Conservation (phyloP, 1,139 yeast genomes). For the Yamadazyma jaroonii region DNA sequence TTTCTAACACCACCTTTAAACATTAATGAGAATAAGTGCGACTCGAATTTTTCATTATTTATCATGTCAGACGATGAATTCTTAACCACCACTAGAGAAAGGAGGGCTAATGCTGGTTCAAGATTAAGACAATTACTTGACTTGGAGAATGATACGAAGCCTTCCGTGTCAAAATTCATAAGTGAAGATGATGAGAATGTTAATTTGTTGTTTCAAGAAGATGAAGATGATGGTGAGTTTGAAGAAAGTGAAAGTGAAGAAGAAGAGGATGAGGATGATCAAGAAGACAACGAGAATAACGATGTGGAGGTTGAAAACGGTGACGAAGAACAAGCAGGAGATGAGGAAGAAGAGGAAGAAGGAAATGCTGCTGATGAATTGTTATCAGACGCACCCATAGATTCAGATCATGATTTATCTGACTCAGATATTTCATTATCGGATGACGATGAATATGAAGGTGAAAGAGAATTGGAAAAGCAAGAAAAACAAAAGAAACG, state of each 20-base stretch:
- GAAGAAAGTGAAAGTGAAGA: conserved; percentile 27
- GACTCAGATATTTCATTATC: conserved; percentile 52
- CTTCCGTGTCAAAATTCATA: conserved; percentile 23
- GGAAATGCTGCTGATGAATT: conserved; percentile 32
- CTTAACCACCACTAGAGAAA: conserved; percentile 66
- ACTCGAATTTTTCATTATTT: conserved; percentile 2
- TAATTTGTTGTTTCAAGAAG: conserved; percentile 76
- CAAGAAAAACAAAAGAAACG: conserved; percentile 47
- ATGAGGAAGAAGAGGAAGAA: conserved; percentile 81
- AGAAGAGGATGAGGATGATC: conserved; percentile 17
- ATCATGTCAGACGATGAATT: conserved; percentile 20
- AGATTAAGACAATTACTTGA: conserved; percentile 70
- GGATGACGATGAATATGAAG: conserved; percentile 60
- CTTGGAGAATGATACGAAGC: conserved; percentile 49
- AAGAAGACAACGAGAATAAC: conserved; percentile 59
- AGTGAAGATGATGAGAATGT: conserved; percentile 72
- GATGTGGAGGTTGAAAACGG: conserved; percentile 35
- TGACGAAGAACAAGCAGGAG: conserved; percentile 49
- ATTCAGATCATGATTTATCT: conserved; percentile 48
- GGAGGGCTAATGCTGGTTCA: conserved; percentile 91
- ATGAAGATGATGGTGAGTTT: conserved; percentile 88
- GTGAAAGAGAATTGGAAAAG: conserved; percentile 60
- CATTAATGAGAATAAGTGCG: not conserved
- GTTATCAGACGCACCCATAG: conserved; percentile 20
- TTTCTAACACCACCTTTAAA: too few relatives aligned